A percentile compares a stretch with the other conserved stretches of the same genome.
phyloP scores from a whole-genome alignment of 768 basidiomycete genomes.

The Ephemerocybe angulata region DNA sequence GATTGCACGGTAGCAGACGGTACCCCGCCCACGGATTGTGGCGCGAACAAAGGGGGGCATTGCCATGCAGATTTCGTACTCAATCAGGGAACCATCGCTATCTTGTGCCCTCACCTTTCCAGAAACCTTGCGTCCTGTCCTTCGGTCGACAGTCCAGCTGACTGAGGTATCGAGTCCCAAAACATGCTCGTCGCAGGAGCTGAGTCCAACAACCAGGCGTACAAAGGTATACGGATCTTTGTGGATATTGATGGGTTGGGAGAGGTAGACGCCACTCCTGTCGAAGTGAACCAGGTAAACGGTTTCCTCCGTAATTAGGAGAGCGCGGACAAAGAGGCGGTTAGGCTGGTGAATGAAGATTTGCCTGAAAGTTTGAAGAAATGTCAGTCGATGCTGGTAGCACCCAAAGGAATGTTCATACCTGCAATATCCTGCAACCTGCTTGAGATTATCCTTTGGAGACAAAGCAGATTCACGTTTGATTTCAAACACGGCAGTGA shows the following conservation, averaged over 20 bases:
- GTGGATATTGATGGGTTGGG: neutral
- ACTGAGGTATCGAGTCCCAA: constrained; percentile 4
- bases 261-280: neutral
- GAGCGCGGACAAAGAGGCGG: neutral
- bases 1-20: neutral
- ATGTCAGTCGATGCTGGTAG: neutral
- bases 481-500: neutral
- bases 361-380: neutral
- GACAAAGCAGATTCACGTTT: too few species aligned
- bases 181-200: neutral
- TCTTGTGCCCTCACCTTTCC: neutral
- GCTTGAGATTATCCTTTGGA: too few species aligned
- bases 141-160: neutral
- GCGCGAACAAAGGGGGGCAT: neutral
- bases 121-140: neutral
- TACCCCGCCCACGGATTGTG: neutral
- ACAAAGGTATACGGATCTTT: neutral
- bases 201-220: neutral
- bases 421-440: neutral
- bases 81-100: neutral
- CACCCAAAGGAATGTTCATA: neutral
- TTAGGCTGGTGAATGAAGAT: constrained; percentile 1
- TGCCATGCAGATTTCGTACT: neutral
- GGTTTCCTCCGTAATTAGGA: neutral
- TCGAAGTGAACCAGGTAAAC: constrained; percentile 3